Conservation (phyloP, 176 grass and related monocot species). For the Dactylis glomerata region DNA sequence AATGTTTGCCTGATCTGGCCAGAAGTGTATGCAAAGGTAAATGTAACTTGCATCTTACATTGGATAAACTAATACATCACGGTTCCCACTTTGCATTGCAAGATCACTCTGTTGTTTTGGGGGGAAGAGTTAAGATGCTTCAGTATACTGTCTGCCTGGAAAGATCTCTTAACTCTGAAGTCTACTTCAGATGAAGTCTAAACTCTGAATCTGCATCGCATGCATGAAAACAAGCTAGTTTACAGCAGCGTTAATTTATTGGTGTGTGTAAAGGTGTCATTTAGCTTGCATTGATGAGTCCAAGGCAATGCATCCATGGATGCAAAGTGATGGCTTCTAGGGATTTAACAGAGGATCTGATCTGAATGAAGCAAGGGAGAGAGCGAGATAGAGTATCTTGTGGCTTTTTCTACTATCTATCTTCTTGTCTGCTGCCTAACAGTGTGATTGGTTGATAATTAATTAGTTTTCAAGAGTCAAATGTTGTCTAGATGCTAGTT, state of each 20-base stretch:
- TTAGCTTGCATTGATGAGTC: constrained; percentile 43
- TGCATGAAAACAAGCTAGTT: constrained; percentile 4
- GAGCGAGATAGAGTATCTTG: constrained; percentile 28
- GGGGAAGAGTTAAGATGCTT: constrained; percentile 32
- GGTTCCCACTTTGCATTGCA: constrained; percentile 36
- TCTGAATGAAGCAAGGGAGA: constrained; percentile 18
- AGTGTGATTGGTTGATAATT: constrained; percentile 17
- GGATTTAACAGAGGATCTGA: constrained; percentile 39
- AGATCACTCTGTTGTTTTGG: constrained; percentile 26
- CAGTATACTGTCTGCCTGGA: constrained; percentile 14
- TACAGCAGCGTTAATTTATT: constrained; percentile 17
- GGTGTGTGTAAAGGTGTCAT: constrained; percentile 31
- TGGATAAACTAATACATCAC: constrained; percentile 27
- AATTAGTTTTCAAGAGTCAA: constrained; percentile 38
- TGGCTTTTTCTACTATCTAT: constrained; percentile 10
- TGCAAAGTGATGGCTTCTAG: constrained; percentile 21
- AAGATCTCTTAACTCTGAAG: constrained; percentile 1
- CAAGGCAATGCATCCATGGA: constrained; percentile 33
- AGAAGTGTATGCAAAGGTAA: neutral
- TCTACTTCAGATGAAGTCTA: neutral
- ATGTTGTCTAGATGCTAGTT: constrained; percentile 11
- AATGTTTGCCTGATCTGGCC: constrained; percentile 32
- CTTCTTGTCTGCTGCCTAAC: constrained; percentile 18
- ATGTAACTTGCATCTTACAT: constrained; percentile 7
- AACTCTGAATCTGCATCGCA: constrained; percentile 29